Evolutionary conservation across 2,329 filamentous ascomycete genomes (phyloP).

Genomic region (Byssothecium circinans): DNA sequence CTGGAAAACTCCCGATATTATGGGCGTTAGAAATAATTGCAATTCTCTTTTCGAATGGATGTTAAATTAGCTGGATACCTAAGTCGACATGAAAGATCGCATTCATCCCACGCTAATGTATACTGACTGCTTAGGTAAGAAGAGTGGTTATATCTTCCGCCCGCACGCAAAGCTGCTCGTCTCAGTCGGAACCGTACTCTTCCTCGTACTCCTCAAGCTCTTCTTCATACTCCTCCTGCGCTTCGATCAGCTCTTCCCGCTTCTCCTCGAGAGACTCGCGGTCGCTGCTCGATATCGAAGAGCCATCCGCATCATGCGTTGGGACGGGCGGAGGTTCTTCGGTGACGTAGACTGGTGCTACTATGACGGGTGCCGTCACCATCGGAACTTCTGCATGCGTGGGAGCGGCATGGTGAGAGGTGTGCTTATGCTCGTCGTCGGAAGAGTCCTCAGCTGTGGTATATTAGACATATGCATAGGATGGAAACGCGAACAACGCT

Average conservation of each 20-base stretch:
- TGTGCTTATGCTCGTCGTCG: conserved; percentile 25
- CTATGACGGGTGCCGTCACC: background rate
- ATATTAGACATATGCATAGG: conserved; percentile 14
- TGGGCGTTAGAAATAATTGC: background rate
- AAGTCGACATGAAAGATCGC: too few relatives aligned
- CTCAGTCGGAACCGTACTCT: conserved; percentile 26
- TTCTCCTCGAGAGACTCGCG: conserved; percentile 55
- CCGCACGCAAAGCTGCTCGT: conserved; percentile 3
- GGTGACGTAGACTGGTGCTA: conserved; percentile 20
- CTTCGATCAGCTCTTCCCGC: conserved; percentile 56
- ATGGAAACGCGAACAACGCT: conserved; percentile 22
- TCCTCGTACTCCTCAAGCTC: conserved; percentile 42
- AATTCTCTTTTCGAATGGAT: too few relatives aligned
- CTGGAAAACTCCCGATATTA: background rate
- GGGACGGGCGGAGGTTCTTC: conserved; percentile 37
- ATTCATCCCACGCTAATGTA: too few relatives aligned
- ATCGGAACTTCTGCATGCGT: conserved; percentile 2
- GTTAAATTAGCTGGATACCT: too few relatives aligned
- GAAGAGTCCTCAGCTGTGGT: conserved; percentile 35
- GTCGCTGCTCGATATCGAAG: conserved; percentile 43
- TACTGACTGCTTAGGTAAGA: too few relatives aligned
- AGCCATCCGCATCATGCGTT: conserved; percentile 48
- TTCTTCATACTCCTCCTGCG: conserved; percentile 56
- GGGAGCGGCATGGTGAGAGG: conserved; percentile 4
- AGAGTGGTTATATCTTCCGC: too few relatives aligned